Conservation (phyloP, 495 filamentous ascomycete genomes). For the Neurospora sp. region DNA sequence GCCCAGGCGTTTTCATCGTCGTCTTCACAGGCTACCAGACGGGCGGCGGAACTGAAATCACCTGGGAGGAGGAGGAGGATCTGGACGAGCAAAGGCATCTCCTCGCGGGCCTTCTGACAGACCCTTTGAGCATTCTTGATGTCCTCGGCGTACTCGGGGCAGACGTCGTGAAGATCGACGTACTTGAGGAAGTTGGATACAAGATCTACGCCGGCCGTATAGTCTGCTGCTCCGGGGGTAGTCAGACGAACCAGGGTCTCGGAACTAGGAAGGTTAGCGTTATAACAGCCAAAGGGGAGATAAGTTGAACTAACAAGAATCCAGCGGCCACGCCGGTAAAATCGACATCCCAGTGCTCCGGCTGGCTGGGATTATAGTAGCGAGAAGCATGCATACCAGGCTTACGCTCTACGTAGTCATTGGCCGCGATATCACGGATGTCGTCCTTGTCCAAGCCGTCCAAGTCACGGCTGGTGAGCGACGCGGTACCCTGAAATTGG, state of each 20-base stretch:
- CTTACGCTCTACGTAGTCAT: conserved; percentile 41
- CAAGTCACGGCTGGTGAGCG: conserved; percentile 39
- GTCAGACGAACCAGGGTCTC: conserved; percentile 9
- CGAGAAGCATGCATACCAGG: conserved; percentile 14
- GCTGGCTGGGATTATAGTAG: conserved; percentile 34
- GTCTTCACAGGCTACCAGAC: conserved; percentile 16
- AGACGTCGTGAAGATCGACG: conserved; percentile 71
- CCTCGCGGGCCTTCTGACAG: conserved; percentile 57
- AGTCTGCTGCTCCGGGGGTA: conserved; percentile 2
- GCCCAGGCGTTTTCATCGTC: neutral
- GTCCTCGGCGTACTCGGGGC: conserved; percentile 62
- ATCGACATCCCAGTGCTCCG: conserved; percentile 60
- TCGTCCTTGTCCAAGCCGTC: conserved; percentile 47
- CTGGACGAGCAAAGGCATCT: conserved; percentile 48
- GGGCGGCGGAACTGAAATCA: conserved; percentile 54
- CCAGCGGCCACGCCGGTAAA: conserved; percentile 68
- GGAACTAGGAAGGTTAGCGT: conserved; percentile 10
- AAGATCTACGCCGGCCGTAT: conserved; percentile 30
- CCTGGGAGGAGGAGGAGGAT: conserved; percentile 51
- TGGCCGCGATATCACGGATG: conserved; percentile 50
- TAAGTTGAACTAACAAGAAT: conserved; percentile 52
- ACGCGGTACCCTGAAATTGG: conserved; percentile 54
- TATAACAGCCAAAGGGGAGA: neutral
- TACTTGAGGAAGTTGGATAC: conserved; percentile 87
- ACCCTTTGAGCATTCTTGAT: conserved; percentile 54